Base-by-base conservation (phyloP, 148 eudicot genomes). In the Rhododendron williamsianum region DNA sequence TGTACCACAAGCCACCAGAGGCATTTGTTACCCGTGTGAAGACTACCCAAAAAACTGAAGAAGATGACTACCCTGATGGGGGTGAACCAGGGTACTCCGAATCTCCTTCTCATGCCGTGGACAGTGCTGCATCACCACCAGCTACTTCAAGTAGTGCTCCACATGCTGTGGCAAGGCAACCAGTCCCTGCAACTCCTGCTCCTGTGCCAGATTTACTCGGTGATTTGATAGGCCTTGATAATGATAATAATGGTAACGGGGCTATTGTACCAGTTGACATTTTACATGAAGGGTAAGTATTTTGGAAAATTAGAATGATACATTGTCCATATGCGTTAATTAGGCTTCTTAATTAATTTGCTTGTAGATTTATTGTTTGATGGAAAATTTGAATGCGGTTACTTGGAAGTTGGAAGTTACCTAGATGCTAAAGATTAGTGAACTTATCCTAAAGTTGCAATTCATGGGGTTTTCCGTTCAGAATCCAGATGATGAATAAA, bases 1-100 rank as follows among this genome's bases (percentile, higher is more conserved):
- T 97, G 80, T 97, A 94, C 88, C 99, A 97, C 91, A 97, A 97
- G 89, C 98, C 98, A 19, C 96, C 98, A 19, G 99, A 96, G 43
- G 91, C 98, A 89, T 96, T 96, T 89, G 95, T 96, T 36, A 95
- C 98, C 72, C 98, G 97, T 89, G 93, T 95, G 82, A 95, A 89
- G 87, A 94, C 98, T 51, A 84, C 90, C 71, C 97, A 91, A 90
- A 95, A 81, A 91, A 89, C 96, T 3, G 99, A 95, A 85, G 99
- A 96, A 81, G 99, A 96, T 71, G 98, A 95, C 15, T 95, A 90
- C 84, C 93, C 94, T 74, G 98, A 96, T 85, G 96, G 92, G 84
- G 87, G 91, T 88, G 98, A 96, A 90, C 43, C 91, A 48, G 97
- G 95, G 21, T 86, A 90, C 84, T 87, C 95, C 16, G 97, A 95